Conservation (phyloP, 305 asterid genomes). For the Andrographis paniculata region DNA sequence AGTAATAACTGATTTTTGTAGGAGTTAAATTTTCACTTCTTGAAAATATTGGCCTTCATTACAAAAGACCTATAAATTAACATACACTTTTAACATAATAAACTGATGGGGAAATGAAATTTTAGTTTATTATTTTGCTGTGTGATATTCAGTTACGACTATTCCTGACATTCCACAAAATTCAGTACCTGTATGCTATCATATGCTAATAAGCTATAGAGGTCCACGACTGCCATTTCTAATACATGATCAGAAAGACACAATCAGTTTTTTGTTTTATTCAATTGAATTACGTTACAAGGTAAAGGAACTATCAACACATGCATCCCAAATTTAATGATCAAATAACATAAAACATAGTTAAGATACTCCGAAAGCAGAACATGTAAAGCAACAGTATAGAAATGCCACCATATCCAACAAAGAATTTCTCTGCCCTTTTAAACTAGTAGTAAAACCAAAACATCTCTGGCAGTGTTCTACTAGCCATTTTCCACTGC, state of each 20-base stretch:
- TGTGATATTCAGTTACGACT: too few species aligned
- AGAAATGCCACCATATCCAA: background rate
- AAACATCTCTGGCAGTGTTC: background rate
- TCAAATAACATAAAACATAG: background rate
- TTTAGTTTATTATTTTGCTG: too few species aligned
- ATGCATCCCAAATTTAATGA: background rate
- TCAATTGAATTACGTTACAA: background rate
- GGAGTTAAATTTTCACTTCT: too few species aligned
- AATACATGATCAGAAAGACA: background rate
- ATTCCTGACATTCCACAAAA: too few species aligned
- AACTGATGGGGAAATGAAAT: too few species aligned
- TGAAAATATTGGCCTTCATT: too few species aligned
- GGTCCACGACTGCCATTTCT: too few species aligned
- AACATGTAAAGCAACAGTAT: background rate
- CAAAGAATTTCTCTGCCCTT: background rate
- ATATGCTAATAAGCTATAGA: too few species aligned
- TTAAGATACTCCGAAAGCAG: background rate
- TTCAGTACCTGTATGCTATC: too few species aligned
- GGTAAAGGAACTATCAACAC: background rate
- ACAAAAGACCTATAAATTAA: too few species aligned
- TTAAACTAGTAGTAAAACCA: background rate
- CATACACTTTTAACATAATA: too few species aligned
- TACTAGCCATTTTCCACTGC: background rate
- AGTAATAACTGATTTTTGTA: too few species aligned
- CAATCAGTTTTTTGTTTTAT: background rate